Conservation (phyloP, 768 basidiomycete genomes). For the Boletus vermiculosoides region DNA sequence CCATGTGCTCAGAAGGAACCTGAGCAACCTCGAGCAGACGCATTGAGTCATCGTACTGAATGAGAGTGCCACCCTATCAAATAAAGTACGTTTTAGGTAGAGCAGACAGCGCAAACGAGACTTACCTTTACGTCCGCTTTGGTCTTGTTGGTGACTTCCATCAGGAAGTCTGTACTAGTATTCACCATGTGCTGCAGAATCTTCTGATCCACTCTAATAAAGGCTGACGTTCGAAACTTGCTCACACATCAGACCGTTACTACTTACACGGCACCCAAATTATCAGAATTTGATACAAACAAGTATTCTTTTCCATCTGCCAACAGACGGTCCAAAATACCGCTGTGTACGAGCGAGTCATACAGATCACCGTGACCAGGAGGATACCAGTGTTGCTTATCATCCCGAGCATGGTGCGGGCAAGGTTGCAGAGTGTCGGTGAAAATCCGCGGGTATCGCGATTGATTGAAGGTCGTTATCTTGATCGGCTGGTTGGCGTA, state of each 20-base stretch:
- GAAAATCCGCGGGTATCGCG: constrained; percentile 89
- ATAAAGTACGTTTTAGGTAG: neutral
- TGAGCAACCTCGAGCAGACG: constrained; percentile 12
- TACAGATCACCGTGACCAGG: constrained; percentile 97
- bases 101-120: neutral
- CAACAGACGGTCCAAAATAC: constrained; percentile 86
- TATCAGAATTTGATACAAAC: constrained; percentile 97
- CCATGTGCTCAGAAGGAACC: constrained; percentile 8
- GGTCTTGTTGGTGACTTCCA: constrained; percentile 97
- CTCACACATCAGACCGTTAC: constrained; percentile 1
- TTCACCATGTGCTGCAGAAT: constrained; percentile 88
- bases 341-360: constrained; percentile 87
- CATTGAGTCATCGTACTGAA: constrained; percentile 66
- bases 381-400: constrained; percentile 95
- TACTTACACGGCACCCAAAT: constrained; percentile 84
- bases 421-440: constrained; percentile 86
- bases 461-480: constrained; percentile 92
- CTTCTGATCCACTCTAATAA: constrained; percentile 67
- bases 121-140: constrained; percentile 71
- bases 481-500: constrained; percentile 93
- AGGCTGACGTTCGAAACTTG: constrained; percentile 2
- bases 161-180: constrained; percentile 79
- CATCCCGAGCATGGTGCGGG: constrained; percentile 72
- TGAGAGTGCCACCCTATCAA: constrained; percentile 74
- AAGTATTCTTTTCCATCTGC: constrained; percentile 94